Evolutionary conservation across 192 early-diverging fungal species (phyloP).

Genomic region (Backusella psychrophila): DNA sequence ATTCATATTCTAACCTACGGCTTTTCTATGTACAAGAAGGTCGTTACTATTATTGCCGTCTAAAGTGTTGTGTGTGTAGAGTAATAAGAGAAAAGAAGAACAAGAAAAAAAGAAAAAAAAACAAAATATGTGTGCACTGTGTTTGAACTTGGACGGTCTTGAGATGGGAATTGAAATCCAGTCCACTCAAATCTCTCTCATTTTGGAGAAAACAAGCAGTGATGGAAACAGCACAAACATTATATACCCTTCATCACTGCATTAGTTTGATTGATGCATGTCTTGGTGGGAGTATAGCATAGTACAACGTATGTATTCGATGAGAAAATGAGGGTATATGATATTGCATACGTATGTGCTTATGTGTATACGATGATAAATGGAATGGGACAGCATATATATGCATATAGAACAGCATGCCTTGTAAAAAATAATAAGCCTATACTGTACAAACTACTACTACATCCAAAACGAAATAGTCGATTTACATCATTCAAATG

Average conservation of each 20-base stretch:
- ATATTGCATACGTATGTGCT: too few species aligned
- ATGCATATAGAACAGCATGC: background rate
- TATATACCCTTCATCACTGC: background rate
- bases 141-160: constrained; percentile 3
- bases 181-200: background rate
- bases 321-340: too few species aligned
- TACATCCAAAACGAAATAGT: too few species aligned
- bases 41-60: background rate
- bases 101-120: background rate
- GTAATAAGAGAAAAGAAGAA: background rate
- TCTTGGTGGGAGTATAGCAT: too few species aligned
- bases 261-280: background rate
- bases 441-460: background rate
- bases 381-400: background rate
- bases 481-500: too few species aligned
- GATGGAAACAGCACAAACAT: background rate
- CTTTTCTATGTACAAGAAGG: background rate
- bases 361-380: too few species aligned
- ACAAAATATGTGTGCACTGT: constrained; percentile 3
- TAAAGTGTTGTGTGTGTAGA: background rate
- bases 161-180: background rate
- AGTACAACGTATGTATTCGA: too few species aligned
- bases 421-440: background rate
- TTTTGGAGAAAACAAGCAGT: background rate
- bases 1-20: constrained; percentile 5